Percentiles rank a stretch among this genome's conserved stretches.
Evolutionary conservation across 768 basidiomycete genomes (phyloP).

Genomic region (Baorangia bicolor): DNA sequence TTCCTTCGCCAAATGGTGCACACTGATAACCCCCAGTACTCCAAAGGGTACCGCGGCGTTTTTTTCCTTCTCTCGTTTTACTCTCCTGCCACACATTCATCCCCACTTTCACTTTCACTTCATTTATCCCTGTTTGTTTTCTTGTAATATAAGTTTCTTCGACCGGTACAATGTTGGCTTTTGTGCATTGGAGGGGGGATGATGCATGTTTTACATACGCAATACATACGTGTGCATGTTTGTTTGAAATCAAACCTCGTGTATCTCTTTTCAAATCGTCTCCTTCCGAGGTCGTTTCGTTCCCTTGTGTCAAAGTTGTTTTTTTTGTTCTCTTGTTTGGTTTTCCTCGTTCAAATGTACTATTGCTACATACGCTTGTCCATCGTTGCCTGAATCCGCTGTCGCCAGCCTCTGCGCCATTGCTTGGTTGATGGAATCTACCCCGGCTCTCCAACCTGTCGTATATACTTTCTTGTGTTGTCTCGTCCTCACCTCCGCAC

Average conservation of each 20-base stretch:
- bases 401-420: not conserved
- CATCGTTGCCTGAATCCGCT: too few relatives aligned
- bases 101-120: constrained; percentile 11
- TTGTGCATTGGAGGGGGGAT: constrained; percentile 21
- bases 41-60: constrained; percentile 6
- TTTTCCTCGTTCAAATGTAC: not conserved
- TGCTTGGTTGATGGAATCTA: not conserved
- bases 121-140: constrained; percentile 26
- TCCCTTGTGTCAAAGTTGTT: not conserved
- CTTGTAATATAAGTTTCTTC: constrained; percentile 27
- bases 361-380: not conserved
- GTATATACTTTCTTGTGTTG: too few relatives aligned
- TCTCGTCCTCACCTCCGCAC: too few relatives aligned
- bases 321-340: not conserved
- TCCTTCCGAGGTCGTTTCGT: not conserved
- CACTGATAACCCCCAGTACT: constrained; percentile 18
- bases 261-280: constrained; percentile 6
- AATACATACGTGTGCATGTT: constrained; percentile 19
- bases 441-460: too few relatives aligned
- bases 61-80: not conserved
- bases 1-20: constrained; percentile 39
- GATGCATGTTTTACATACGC: constrained; percentile 17
- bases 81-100: constrained; percentile 2
- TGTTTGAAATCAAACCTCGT: constrained; percentile 17
- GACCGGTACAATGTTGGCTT: constrained; percentile 28